Base-by-base conservation (phyloP, 495 filamentous ascomycete species). In the Xylaria longipes region DNA sequence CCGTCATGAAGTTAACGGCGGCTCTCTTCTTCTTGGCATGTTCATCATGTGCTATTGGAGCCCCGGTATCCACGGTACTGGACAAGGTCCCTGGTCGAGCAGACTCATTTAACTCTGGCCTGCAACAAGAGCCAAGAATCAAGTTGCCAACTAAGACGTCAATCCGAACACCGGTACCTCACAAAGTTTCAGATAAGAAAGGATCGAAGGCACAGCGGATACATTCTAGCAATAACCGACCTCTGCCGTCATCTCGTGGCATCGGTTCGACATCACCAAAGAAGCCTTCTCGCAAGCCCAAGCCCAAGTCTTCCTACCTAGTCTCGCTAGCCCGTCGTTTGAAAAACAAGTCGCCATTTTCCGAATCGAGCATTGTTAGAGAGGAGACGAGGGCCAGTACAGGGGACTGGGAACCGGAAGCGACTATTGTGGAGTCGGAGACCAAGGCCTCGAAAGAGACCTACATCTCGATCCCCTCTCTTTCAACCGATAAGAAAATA, bases 361-460 rank as follows among this genome's bases (percentile, higher is more conserved):
- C 77, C 41, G 73, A 77, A 29, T 79, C 75, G 22, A 79, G 77
- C 57, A 77, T 79, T 41, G 74, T 76, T 45, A 71, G 61, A 50
- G 75, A 75, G 70, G 77, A 79, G 60, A 77, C 77, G 22, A 69
- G 70, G 20, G 77, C 73, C 15, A 73, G 72, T 48, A 74, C 41
- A 17, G 70, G 45, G 31, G 75, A 79, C 22, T 66, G 67, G 43
- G 77, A 79, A 50, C 71, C 68, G 22, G 64, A 77, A 41, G 72
- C 71, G 29, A 75, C 73, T 50, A 79, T 79, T 67, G 75, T 79
- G 35, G 77, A 79, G 67, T 52, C 71, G 9, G 75, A 77, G 63
- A 77, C 72, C 14, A 74, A 75, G 60, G 75, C 73, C 14, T 66
- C 68, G 52, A 72, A 70, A 50, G 75, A 79, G 27, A 56, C 75